Evolutionary conservation across 805 yeast species (phyloP).

Genomic region (Candida nemodendra): DNA sequence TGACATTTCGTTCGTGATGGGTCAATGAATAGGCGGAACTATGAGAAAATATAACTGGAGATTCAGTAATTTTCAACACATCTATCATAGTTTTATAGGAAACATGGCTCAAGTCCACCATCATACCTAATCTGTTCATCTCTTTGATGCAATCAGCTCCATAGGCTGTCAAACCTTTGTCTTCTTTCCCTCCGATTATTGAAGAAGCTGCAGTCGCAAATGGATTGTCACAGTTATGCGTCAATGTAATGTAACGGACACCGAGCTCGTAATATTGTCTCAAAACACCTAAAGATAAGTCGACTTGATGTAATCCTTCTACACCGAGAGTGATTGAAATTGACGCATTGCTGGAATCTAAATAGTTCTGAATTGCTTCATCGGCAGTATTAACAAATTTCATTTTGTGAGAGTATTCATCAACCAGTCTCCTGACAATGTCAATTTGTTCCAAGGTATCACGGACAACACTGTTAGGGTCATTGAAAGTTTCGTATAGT

Average conservation of each 20-base stretch:
- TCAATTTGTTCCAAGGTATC: conserved; percentile 54
- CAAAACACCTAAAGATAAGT: conserved; percentile 45
- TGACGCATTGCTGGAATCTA: conserved; percentile 24
- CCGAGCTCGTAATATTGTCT: conserved; percentile 47
- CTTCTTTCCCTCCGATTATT: conserved; percentile 42
- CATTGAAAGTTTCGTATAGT: conserved; percentile 44
- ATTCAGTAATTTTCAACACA: conserved; percentile 36
- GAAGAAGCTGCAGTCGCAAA: conserved; percentile 54
- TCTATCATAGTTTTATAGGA: conserved; percentile 48
- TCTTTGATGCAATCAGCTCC: conserved; percentile 44
- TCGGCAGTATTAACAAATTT: conserved; percentile 38
- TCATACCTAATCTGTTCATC: conserved; percentile 54
- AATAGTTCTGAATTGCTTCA: conserved; percentile 38
- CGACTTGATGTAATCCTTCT: conserved; percentile 52
- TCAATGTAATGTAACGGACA: conserved; percentile 48
- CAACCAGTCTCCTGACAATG: conserved; percentile 42
- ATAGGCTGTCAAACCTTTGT: conserved; percentile 41
- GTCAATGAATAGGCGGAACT: conserved; percentile 42
- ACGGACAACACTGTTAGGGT: conserved; percentile 41
- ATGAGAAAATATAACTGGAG: conserved; percentile 52
- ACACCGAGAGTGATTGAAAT: conserved; percentile 49
- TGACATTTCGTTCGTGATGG: conserved; percentile 46
- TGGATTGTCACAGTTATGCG: conserved; percentile 55
- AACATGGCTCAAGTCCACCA: conserved; percentile 51
- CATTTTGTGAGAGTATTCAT: conserved; percentile 37